Percentiles rank a stretch among this genome's conserved stretches.
phyloP scores from a whole-genome alignment of 345 rosid genomes.

The Salix arbutifolia region DNA sequence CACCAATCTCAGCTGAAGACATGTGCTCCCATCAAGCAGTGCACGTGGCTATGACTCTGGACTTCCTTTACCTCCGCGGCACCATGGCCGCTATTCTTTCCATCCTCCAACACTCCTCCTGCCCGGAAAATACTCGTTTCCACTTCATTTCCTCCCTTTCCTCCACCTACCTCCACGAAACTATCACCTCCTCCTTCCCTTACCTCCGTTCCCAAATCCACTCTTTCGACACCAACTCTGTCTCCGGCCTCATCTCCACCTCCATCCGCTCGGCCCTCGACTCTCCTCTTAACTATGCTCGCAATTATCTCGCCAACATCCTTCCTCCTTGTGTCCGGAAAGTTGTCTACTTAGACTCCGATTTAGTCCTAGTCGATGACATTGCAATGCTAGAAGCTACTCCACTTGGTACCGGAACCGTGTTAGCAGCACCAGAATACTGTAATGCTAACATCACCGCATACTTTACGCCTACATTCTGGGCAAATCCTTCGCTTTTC shows the following conservation, averaged over 20 bases:
- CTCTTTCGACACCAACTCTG: slow-evolving; percentile 23
- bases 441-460: slow-evolving; percentile 38
- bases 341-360: slow-evolving; percentile 37
- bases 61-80: slow-evolving; percentile 36
- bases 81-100: slow-evolving; percentile 33
- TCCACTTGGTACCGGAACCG: slow-evolving; percentile 18
- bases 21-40: slow-evolving; percentile 19
- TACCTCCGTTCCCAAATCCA: slow-evolving; percentile 33
- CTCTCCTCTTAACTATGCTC: slow-evolving; percentile 42
- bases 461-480: slow-evolving; percentile 39
- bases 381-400: slow-evolving; percentile 32
- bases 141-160: slow-evolving; percentile 32
- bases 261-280: slow-evolving; percentile 41
- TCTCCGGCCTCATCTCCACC: slow-evolving; percentile 38
- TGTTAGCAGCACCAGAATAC: slow-evolving; percentile 39
- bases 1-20: slow-evolving; percentile 4
- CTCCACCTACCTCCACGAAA: slow-evolving; percentile 21
- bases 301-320: slow-evolving; percentile 35
- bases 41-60: slow-evolving; percentile 41
- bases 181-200: slow-evolving; percentile 37
- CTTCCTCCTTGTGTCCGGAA: slow-evolving; percentile 29
- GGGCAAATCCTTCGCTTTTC: slow-evolving; percentile 36
- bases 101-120: slow-evolving; percentile 40
- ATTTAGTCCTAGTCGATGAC: slow-evolving; percentile 37
- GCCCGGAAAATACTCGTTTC: slow-evolving; percentile 38